phyloP scores from a whole-genome alignment of 2,329 filamentous ascomycete species.

The Nemania diffusa region DNA sequence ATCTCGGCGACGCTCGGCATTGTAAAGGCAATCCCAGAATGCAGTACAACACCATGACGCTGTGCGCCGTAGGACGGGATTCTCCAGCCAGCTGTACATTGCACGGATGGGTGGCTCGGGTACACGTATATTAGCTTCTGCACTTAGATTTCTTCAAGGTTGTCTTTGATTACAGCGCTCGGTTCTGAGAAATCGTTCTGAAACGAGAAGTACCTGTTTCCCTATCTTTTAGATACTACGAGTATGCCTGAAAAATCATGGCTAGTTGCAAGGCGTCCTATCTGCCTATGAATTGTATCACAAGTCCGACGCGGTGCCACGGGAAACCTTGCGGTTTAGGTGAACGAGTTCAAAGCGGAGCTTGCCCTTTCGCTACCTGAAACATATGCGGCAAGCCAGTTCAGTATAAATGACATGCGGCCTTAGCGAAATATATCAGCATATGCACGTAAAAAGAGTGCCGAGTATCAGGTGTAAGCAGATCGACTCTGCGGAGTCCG shows the following conservation, averaged over 20 bases:
- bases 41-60: constrained; percentile 3
- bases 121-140: background rate
- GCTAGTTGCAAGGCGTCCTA: background rate
- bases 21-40: background rate
- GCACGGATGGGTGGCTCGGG: background rate
- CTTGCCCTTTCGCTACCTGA: background rate
- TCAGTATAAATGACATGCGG: background rate
- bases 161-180: background rate
- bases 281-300: background rate
- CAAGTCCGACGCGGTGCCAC: background rate
- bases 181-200: background rate
- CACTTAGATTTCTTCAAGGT: background rate
- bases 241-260: background rate
- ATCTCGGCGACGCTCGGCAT: background rate
- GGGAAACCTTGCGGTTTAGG: background rate
- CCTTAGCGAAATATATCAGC: background rate
- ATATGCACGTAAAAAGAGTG: background rate
- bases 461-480: background rate
- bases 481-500: constrained; percentile 2
- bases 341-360: background rate
- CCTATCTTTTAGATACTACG: background rate
- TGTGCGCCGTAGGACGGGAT: background rate
- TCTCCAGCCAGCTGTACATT: background rate
- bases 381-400: background rate
- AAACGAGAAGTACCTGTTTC: background rate